These are phyloP conservation scores for Ogataea henricii DNA, from an alignment of 805 yeast species.

Conservation along the genomic window DNA sequence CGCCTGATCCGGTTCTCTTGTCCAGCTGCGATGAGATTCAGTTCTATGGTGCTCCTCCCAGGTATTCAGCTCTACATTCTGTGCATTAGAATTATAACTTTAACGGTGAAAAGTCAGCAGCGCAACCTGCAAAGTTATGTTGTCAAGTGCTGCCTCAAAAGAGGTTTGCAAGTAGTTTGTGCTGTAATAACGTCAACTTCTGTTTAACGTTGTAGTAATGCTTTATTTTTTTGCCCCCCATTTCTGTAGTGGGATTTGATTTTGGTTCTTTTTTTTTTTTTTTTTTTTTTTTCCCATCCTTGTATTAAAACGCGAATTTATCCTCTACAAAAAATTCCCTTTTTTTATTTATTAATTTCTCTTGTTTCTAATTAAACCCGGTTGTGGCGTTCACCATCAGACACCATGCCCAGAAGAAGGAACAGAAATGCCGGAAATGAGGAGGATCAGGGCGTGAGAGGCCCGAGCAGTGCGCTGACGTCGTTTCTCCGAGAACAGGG, in stretches of 20 bases:
- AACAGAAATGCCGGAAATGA: slow-evolving; percentile 14
- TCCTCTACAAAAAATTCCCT: background rate
- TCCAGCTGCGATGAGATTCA: slow-evolving; percentile 9
- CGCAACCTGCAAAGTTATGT: too few species aligned
- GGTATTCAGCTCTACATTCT: background rate
- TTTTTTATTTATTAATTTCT: background rate
- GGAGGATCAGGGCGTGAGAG: slow-evolving; percentile 35
- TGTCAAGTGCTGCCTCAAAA: too few species aligned
- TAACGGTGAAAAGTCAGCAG: too few species aligned
- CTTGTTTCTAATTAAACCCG: background rate
- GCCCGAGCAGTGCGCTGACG: slow-evolving; percentile 87
- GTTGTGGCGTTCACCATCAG: background rate
- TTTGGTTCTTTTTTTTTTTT: too few species aligned
- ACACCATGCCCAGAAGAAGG: slow-evolving; percentile 29
- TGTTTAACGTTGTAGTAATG: too few species aligned
- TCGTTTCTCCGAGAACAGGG: slow-evolving; percentile 89
- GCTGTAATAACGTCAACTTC: too few species aligned
- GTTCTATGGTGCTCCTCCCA: slow-evolving; percentile 8
- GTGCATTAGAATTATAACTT: too few species aligned
- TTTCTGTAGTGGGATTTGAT: too few species aligned
- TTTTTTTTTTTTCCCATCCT: too few species aligned
- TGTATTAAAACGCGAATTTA: too few species aligned
- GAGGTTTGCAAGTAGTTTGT: too few species aligned
- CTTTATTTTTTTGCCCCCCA: too few species aligned
- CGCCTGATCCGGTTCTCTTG: slow-evolving; percentile 16